Evolutionary conservation across 2,329 filamentous ascomycete genomes (phyloP).

Genomic region (Apiospora hydei): DNA sequence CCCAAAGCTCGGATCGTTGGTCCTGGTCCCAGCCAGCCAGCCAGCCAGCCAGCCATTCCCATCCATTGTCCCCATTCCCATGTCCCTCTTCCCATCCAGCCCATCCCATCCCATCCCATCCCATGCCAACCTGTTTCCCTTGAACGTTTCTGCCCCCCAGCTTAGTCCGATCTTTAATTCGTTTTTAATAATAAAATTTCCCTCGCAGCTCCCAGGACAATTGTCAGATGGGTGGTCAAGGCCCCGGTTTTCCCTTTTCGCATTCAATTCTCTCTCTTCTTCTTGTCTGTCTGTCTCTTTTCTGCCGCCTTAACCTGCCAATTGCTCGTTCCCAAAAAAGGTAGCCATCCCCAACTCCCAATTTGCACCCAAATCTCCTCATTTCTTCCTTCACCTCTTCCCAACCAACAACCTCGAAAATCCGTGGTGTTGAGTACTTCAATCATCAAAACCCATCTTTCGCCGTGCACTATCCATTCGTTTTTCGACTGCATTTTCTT

Average conservation of each 20-base stretch:
- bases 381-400: constrained; percentile 36
- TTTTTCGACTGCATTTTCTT: constrained; percentile 37
- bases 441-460: constrained; percentile 47
- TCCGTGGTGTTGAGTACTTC: constrained; percentile 42
- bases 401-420: constrained; percentile 39
- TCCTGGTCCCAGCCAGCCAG: background rate
- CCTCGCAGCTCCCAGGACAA: constrained; percentile 46
- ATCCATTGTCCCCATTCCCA: constrained; percentile 30
- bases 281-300: constrained; percentile 8
- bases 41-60: constrained; percentile 29
- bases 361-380: constrained; percentile 46
- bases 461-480: constrained; percentile 41
- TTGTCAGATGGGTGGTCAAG: constrained; percentile 38
- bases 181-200: constrained; percentile 48
- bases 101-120: constrained; percentile 28
- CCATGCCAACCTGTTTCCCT: constrained; percentile 23
- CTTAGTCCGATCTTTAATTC: constrained; percentile 48
- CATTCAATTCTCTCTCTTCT: constrained; percentile 31
- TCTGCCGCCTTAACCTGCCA: constrained; percentile 49
- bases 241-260: constrained; percentile 55
- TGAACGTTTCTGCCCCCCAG: constrained; percentile 31
- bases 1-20: constrained; percentile 18
- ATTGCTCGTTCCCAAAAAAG: constrained; percentile 53
- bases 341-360: constrained; percentile 58
- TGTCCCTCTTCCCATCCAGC: constrained; percentile 31